Evolutionary conservation across 768 basidiomycete genomes (phyloP), one percentile per base, ranked within the genome.

Genomic region (Phallus indusiatus): DNA sequence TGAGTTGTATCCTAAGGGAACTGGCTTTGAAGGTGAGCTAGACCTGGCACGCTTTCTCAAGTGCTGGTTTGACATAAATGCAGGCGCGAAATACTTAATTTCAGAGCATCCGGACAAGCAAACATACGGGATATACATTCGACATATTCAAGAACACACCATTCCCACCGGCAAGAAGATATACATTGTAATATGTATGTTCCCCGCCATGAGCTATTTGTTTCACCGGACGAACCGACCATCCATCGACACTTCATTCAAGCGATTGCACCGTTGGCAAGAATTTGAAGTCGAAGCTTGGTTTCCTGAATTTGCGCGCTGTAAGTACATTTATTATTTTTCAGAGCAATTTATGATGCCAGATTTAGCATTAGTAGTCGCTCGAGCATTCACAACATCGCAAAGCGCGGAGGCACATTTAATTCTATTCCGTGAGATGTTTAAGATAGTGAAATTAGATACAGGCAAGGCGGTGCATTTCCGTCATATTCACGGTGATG

Each of bases 351-450:
- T 16, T n/a, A n/a, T n/a, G n/a, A n/a, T n/a, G n/a, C n/a, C 16
- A 8, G 9, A 8, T 16, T 8, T 48, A 67, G 69, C 68, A 18
- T 56, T 70, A 11, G 61, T 67, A 0, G 37, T 59, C 0, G 62
- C 62, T 1, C 59, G 56, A 17, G 68, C 69, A 10, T 71, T 72
- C 24, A 70, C 63, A 10, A 70, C 59, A 0, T 70, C 62, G 0
- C 65, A 69, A 48, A 64, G 62, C 12, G 65, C 70, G 0, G 24
- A 70, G 16, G 67, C 67, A 10, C 66, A 72, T 36, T 18, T 63
- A 1, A 65, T 66, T 12, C 52, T 70, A 0, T 66, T 69, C 52
- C 24, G 22, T 0, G 47, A 47, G 1, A 71, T 72, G 5, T 69
- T 64, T 36, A 22, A 63, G 0, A 65, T 67, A 48, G 61, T 62